Conservation (phyloP, 371 early-diverging fungal genomes). For the Mortierella sp. region DNA sequence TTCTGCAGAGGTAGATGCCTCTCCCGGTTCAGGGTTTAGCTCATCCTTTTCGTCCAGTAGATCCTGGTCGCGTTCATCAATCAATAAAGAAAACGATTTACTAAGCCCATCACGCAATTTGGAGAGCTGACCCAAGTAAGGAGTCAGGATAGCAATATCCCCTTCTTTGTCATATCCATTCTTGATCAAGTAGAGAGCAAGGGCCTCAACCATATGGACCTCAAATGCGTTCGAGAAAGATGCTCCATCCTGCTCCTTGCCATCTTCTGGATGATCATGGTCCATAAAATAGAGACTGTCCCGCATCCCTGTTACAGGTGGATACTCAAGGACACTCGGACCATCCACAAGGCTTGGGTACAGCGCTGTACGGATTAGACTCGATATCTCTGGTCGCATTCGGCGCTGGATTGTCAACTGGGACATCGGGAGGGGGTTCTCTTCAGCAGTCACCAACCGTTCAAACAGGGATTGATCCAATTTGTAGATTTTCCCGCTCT, state of each 20-base stretch:
- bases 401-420: constrained; percentile 67
- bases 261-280: constrained; percentile 45
- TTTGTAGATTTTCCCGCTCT: constrained; percentile 37
- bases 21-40: constrained; percentile 14
- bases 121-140: constrained; percentile 56
- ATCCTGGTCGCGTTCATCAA: constrained; percentile 34
- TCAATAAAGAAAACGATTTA: constrained; percentile 1
- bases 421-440: constrained; percentile 55
- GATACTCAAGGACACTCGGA: constrained; percentile 21
- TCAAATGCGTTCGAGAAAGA: constrained; percentile 55
- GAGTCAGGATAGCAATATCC: constrained; percentile 61
- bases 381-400: constrained; percentile 73
- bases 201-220: constrained; percentile 44
- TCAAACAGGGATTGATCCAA: constrained; percentile 72
- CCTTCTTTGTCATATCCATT: constrained; percentile 56
- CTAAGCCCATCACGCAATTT: constrained; percentile 43
- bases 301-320: constrained; percentile 47
- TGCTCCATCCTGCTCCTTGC: constrained; percentile 6
- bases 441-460: constrained; percentile 52
- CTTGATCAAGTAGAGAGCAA: constrained; percentile 52
- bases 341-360: constrained; percentile 35
- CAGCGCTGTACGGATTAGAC: constrained; percentile 48
- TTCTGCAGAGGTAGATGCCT: neutral
- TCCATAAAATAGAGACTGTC: constrained; percentile 53
- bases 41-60: constrained; percentile 2